phyloP scores from a whole-genome alignment of 2,329 filamentous ascomycete genomes.

The Diaporthe sp. region DNA sequence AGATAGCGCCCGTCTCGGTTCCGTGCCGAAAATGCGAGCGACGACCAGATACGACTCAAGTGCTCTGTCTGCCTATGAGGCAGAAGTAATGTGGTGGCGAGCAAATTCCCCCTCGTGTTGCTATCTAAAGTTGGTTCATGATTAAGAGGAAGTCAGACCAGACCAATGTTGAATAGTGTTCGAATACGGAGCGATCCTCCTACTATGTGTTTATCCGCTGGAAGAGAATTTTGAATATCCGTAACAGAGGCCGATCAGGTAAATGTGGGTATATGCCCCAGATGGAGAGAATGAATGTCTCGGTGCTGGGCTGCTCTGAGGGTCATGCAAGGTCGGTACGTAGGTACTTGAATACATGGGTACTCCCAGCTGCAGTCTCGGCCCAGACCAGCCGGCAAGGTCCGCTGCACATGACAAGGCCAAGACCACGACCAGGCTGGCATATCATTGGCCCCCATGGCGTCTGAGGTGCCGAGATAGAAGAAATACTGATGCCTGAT shows the following conservation, averaged over 20 bases:
- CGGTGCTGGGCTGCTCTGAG: background rate
- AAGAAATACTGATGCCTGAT: constrained; percentile 22
- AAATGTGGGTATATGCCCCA: constrained; percentile 8
- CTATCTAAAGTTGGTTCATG: background rate
- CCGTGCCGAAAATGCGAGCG: background rate
- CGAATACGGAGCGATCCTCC: background rate
- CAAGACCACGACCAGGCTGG: background rate
- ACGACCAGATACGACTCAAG: background rate
- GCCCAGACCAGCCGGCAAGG: constrained; percentile 12
- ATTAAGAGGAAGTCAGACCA: background rate
- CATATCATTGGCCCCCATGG: background rate
- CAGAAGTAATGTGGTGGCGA: constrained; percentile 9
- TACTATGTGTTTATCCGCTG: background rate
- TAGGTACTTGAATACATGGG: constrained; percentile 7
- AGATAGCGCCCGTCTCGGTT: background rate
- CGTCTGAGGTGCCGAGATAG: background rate
- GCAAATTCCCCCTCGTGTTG: background rate
- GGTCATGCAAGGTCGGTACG: background rate
- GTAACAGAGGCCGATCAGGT: background rate
- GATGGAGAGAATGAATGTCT: constrained; percentile 2
- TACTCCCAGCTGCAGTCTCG: background rate
- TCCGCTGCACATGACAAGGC: background rate
- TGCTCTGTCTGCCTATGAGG: constrained; percentile 14
- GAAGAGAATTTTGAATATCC: background rate
- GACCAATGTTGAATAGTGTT: background rate